Percentiles rank a stretch among this genome's conserved stretches.
These are phyloP conservation scores for Limonium bicolor DNA, from an alignment of 148 eudicot genomes.

Conservation along the genomic window DNA sequence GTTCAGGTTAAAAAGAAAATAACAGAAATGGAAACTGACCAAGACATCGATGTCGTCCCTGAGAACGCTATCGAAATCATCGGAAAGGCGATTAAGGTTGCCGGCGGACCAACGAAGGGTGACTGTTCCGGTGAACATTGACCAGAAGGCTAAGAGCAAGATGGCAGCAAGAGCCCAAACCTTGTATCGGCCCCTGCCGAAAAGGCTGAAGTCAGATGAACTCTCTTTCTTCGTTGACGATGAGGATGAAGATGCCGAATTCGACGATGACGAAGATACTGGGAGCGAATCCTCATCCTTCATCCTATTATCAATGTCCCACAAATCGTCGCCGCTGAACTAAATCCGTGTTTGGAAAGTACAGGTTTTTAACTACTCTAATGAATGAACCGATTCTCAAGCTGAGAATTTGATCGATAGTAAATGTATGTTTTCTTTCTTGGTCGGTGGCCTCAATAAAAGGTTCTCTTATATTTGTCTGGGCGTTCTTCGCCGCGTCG, in stretches of 20 bases:
- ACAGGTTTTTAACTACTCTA: too few relatives aligned
- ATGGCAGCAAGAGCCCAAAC: constrained; percentile 76
- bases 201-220: constrained; percentile 12
- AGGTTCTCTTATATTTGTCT: too few relatives aligned
- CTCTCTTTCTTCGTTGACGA: constrained; percentile 18
- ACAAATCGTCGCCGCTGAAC: too few relatives aligned
- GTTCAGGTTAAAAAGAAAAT: neutral
- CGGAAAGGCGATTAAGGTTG: constrained; percentile 34
- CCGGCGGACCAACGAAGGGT: constrained; percentile 79
- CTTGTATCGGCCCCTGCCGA: constrained; percentile 62
- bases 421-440: too few relatives aligned
- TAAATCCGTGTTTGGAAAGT: too few relatives aligned
- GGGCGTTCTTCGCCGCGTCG: too few relatives aligned
- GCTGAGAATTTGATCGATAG: too few relatives aligned
- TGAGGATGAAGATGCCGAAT: neutral
- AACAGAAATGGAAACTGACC: constrained; percentile 11
- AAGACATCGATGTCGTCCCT: constrained; percentile 75
- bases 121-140: constrained; percentile 88
- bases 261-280: constrained; percentile 23
- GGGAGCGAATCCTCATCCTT: constrained; percentile 48
- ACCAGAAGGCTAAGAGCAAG: constrained; percentile 74
- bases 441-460: too few relatives aligned
- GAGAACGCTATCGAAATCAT: constrained; percentile 27
- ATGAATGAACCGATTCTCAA: too few relatives aligned
- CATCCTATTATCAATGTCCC: constrained; percentile 12